Base-by-base conservation (phyloP, 2,329 filamentous ascomycete genomes). In the Colletotrichum aenigma region DNA sequence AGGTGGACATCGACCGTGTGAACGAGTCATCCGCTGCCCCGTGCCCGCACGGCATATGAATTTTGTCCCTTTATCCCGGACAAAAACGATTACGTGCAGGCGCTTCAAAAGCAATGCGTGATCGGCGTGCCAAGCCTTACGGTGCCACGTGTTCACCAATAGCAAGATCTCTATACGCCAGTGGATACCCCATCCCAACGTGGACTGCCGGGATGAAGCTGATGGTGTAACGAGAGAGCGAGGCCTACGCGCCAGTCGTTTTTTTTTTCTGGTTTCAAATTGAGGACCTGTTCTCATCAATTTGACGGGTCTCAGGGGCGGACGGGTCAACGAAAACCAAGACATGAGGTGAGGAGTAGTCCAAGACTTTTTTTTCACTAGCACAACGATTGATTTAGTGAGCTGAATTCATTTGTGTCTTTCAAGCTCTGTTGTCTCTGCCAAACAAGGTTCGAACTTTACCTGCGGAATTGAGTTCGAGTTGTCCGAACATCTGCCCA, bases 141-240 rank as follows among this genome's bases (percentile, higher is more conserved):
- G 30, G 38, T 24, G 30, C 66, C 66, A 64, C 56, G 32, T 70
- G 32, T 34, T 58, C 58, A 56, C 64, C 38, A 69, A 62, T 69
- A 74, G 43, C 71, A 65, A 74, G 66, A 66, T 74, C 66, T 70
- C 8, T 66, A 65, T 70, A 58, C 10, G 30, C 36, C 24, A 21
- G 48, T 60, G 66, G 66, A 38, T 36, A 30, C 28, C 26, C 8
- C 24, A 9, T 4, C n/a, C 43, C 65, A 56, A 64, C 66, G 24
- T 64, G 56, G 38, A 43, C 16, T 55, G 18, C 56, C 26, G 15
- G 66, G 56, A 73, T 73, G 38, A 62, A 62, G 58, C 32, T 48
- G 32, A 24, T 34, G 32, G 12, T 38, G 66, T 38, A 30, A 55
- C 30, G 43, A 13, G 12, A 18, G 32, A 4, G 61, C 18, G 34